These are phyloP conservation scores for Cardamine occulta DNA, from an alignment of 345 rosid species.

Conservation along the genomic window DNA sequence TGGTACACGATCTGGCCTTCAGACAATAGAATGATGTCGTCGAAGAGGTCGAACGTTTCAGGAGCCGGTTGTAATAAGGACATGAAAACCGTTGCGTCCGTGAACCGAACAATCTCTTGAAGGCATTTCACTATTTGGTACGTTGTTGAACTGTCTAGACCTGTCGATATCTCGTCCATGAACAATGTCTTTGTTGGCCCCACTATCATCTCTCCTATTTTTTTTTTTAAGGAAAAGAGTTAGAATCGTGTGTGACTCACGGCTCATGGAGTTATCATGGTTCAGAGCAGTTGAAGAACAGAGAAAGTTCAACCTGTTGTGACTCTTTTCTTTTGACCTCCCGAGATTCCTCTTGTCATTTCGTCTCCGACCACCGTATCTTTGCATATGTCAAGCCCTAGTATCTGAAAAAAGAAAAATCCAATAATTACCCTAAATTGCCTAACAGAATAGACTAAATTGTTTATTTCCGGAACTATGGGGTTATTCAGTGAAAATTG, in stretches of 20 bases:
- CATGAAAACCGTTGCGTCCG: conserved; percentile 74
- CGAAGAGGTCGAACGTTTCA: conserved; percentile 87
- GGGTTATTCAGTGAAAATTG: conserved; percentile 7
- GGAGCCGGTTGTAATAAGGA: conserved; percentile 94
- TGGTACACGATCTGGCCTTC: conserved; percentile 87
- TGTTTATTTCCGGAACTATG: neutral
- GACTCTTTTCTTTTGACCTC: conserved; percentile 87
- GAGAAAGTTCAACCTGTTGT: conserved; percentile 68
- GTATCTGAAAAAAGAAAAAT: conserved; percentile 46
- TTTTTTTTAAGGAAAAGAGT: neutral
- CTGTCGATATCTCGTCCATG: conserved; percentile 98
- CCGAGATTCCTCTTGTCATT: conserved; percentile 85
- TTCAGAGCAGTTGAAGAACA: neutral
- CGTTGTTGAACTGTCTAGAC: conserved; percentile 91
- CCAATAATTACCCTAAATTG: neutral
- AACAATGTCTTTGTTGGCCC: conserved; percentile 87
- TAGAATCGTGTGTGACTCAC: neutral
- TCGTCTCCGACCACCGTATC: conserved; percentile 83
- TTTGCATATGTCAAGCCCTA: conserved; percentile 87
- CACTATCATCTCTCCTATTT: conserved; percentile 91
- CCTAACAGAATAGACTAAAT: conserved; percentile 12
- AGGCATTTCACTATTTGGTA: conserved; percentile 86
- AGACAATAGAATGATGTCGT: conserved; percentile 73
- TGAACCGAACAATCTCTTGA: conserved; percentile 76
- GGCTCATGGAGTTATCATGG: conserved; percentile 13